Base-by-base conservation (phyloP, 805 yeast species). In the Spathaspora girioi region DNA sequence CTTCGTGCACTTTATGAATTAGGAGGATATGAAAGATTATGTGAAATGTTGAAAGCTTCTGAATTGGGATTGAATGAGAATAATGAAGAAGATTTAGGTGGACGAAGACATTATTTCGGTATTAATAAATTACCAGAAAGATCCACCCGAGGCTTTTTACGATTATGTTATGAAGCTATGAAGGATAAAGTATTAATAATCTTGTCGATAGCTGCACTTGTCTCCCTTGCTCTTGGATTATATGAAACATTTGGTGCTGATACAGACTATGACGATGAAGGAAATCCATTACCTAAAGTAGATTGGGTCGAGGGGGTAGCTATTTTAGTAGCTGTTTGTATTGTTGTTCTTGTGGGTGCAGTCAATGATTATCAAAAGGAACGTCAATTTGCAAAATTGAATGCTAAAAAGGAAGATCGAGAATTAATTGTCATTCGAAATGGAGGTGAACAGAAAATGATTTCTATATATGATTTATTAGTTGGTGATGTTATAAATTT, bases 221-320 rank as follows among this genome's bases (percentile, higher is more conserved):
- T 94, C 3, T 91, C 98, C 0, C 77, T 94, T 47, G 93, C 96
- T 0, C 71, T 94, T 47, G 99, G 99, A 0, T 75, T 94, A 7
- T 94, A 94, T 66, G 96, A 94, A 69, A 84, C 96, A 1, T 87
- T 91, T 71, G 97, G 96, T 42, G 88, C 87, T 57, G 91, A 86
- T 0, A 76, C 89, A 0, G 83, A 82, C 62, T 80, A 80, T 59
- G 97, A 93, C 66, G 83, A 80, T 5, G 89, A 89, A 56, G 96
- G 97, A 26, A 76, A 82, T 19, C 75, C 82, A 18, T 67, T 83
- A 50, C 97, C 97, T 15, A 81, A 84, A 60, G 96, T 94, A 31
- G 97, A 93, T 61, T 94, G 98, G 97, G 97, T 96, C 46, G 99
- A 94, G 74, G 99, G 99, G 59, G 96, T 92, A 38, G 99, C 99